Conservation (phyloP, 2,329 filamentous ascomycete genomes). For the Diatrype stigma region DNA sequence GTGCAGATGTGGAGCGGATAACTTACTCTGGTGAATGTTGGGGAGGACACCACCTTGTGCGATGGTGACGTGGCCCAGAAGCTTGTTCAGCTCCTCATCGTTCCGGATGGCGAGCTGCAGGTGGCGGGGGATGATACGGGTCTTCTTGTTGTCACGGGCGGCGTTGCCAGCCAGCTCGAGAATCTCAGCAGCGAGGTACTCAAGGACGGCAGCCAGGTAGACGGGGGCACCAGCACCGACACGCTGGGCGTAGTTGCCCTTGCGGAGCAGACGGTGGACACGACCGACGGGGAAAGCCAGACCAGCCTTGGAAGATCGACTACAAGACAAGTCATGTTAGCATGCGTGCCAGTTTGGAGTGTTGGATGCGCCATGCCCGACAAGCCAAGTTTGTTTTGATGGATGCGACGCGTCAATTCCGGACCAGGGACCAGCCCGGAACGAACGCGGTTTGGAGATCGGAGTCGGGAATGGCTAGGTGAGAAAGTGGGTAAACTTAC, state of each 20-base stretch:
- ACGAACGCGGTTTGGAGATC: no score
- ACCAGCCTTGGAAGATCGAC: constrained; percentile 98
- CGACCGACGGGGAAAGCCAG: constrained; percentile 98
- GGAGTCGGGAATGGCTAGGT: constrained; percentile 1
- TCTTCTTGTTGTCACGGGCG: constrained; percentile 99
- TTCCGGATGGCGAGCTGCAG: constrained; percentile 98
- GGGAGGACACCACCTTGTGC: constrained; percentile 95
- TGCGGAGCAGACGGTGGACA: constrained; percentile 98
- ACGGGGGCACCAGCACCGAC: constrained; percentile 97
- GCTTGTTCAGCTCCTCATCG: constrained; percentile 99
- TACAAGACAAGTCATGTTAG: constrained; percentile 43
- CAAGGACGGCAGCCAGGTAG: constrained; percentile 94
- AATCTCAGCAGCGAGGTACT: constrained; percentile 98
- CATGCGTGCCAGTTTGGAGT: constrained; percentile 6
- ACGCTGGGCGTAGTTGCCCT: constrained; percentile 99
- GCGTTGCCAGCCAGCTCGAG: constrained; percentile 98
- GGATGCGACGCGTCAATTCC: constrained; percentile 37
- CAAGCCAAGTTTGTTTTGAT: constrained; percentile 2
- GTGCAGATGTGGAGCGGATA: constrained; percentile 16
- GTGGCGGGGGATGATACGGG: constrained; percentile 98
- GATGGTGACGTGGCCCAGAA: constrained; percentile 92
- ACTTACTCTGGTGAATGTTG: constrained; percentile 95
- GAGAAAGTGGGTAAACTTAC: constrained; percentile 56
- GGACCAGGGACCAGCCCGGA: constrained; percentile 2
- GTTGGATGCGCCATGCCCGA: constrained; percentile 7